Conservation (phyloP, 306 rosid species). For the Medicago truncatula region MtrunA17r5.0-ANR NC_053048.1:45498501-45499000, state of each 20-base stretch:
- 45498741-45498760: conserved; percentile 71
- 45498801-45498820: conserved; percentile 66
- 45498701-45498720: conserved; percentile 22
- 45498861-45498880: conserved; percentile 55
- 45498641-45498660: too few species aligned
- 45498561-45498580: too few species aligned
- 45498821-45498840: conserved; percentile 63
- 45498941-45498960: conserved; percentile 22
- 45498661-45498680: neutral
- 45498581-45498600: too few species aligned
- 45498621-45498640: too few species aligned
- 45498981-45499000: neutral
- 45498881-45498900: conserved; percentile 61
- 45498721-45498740: neutral
- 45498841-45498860: conserved; percentile 57
- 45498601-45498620: too few species aligned
- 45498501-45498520: conserved; percentile 93
- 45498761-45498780: conserved; percentile 87
- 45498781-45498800: conserved; percentile 65
- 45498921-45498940: conserved; percentile 55
- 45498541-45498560: too few species aligned
- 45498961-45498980: conserved; percentile 18
- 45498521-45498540: conserved; percentile 57
- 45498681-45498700: neutral
- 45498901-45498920: conserved; percentile 59